These are phyloP conservation scores for Solanum habrochaites DNA, from an alignment of 257 asterid species.

Conservation along the genomic window DNA sequence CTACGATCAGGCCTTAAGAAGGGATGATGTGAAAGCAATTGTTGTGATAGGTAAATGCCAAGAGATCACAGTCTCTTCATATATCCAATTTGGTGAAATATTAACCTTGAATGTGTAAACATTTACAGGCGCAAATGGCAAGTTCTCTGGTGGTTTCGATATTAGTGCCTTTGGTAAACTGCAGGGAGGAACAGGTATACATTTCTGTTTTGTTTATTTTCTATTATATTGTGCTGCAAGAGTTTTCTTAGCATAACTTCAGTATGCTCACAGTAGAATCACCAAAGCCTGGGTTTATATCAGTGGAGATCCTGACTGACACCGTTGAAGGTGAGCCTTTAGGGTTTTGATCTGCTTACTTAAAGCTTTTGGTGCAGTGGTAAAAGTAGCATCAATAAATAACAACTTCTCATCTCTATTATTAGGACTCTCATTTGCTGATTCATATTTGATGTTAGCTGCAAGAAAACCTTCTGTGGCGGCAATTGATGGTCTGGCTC, in stretches of 20 bases:
- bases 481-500: constrained; percentile 96
- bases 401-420: no score
- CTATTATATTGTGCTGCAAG: background rate
- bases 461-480: constrained; percentile 95
- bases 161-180: constrained; percentile 68
- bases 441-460: constrained; percentile 31
- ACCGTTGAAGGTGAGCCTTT: constrained; percentile 56
- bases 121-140: constrained; percentile 78
- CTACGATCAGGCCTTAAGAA: constrained; percentile 65
- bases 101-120: background rate
- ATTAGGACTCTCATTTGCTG: no score
- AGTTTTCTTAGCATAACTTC: background rate
- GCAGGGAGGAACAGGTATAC: constrained; percentile 63
- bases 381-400: no score
- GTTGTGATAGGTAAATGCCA: constrained; percentile 59
- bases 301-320: constrained; percentile 74
- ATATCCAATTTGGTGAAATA: background rate
- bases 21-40: constrained; percentile 87
- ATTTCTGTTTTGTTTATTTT: background rate
- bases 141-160: constrained; percentile 96
- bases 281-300: constrained; percentile 81
- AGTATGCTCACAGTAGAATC: constrained; percentile 43
- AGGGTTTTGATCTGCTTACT: background rate
- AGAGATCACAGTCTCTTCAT: background rate
- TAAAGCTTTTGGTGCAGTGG: background rate